Conservation (phyloP, 306 rosid genomes). For the Trifolium fragiferum region DNA sequence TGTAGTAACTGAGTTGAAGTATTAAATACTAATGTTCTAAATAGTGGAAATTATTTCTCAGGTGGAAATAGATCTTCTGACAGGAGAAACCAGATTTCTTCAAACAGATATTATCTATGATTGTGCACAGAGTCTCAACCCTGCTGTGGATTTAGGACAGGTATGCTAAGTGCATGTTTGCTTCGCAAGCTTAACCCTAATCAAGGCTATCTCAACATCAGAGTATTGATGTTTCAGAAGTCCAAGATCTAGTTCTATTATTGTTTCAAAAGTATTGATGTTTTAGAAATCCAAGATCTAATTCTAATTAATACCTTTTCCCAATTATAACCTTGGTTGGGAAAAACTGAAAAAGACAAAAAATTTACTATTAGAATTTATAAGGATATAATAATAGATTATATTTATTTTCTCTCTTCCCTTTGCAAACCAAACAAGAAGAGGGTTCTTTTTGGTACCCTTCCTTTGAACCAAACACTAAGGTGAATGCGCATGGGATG, state of each 20-base stretch:
- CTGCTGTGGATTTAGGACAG: conserved; percentile 98
- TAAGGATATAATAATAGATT: too few relatives aligned
- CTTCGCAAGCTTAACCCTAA: not conserved
- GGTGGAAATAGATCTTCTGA: conserved; percentile 89
- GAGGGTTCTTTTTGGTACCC: not conserved
- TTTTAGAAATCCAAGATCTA: too few relatives aligned
- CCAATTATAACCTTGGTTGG: too few relatives aligned
- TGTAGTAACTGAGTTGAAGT: conserved; percentile 7
- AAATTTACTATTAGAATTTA: too few relatives aligned
- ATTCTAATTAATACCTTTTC: too few relatives aligned
- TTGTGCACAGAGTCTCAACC: conserved; percentile 97
- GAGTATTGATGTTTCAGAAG: not conserved
- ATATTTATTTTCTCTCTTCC: not conserved
- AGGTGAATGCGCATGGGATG: not conserved
- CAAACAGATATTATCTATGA: conserved; percentile 85
- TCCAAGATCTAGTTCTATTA: too few relatives aligned
- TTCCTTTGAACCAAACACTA: not conserved
- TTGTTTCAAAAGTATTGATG: too few relatives aligned
- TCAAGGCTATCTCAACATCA: conserved; percentile 5
- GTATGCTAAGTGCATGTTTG: conserved; percentile 41
- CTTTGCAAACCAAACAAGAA: not conserved
- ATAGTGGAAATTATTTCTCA: conserved; percentile 45
- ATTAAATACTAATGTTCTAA: conserved; percentile 16
- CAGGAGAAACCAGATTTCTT: conserved; percentile 77
- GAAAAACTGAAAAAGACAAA: too few relatives aligned